These are phyloP conservation scores for Ceratocystis colombiana DNA, from an alignment of 2,329 filamentous ascomycete species.

Conservation along the genomic window DNA sequence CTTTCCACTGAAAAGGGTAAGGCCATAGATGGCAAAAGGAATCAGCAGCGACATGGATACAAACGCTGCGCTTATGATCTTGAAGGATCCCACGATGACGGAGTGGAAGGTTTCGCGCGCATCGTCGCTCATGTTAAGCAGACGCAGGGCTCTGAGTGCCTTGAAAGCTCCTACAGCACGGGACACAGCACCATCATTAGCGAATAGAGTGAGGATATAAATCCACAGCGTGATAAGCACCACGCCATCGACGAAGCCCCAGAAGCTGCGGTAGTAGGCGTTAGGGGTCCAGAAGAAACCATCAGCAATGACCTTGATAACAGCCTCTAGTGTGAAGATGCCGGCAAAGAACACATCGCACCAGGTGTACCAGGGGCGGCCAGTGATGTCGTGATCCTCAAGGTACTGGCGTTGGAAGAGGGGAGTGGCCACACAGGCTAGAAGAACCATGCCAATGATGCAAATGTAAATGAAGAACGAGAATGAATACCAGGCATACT, in stretches of 20 bases:
- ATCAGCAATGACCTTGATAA: constrained; percentile 90
- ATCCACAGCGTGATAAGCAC: constrained; percentile 92
- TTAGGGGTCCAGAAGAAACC: constrained; percentile 95
- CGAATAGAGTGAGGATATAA: constrained; percentile 75
- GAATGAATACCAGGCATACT: constrained; percentile 82
- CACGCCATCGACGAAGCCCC: constrained; percentile 89
- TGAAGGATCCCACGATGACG: constrained; percentile 88
- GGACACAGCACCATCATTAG: constrained; percentile 73
- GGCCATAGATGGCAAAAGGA: constrained; percentile 89
- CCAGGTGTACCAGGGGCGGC: constrained; percentile 72
- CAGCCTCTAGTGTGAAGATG: constrained; percentile 74
- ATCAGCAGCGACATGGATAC: constrained; percentile 91
- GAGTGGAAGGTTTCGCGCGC: constrained; percentile 95
- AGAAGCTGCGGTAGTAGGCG: constrained; percentile 90
- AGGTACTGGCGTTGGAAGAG: constrained; percentile 89
- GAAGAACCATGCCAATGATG: constrained; percentile 94
- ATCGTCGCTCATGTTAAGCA: constrained; percentile 93
- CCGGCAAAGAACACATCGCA: constrained; percentile 82
- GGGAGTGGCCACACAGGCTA: constrained; percentile 89
- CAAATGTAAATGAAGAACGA: constrained; percentile 88
- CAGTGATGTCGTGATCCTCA: constrained; percentile 38
- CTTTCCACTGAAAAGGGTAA: constrained; percentile 83
- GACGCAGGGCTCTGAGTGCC: constrained; percentile 75
- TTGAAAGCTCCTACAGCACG: constrained; percentile 94
- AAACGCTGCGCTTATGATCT: constrained; percentile 83